Evolutionary conservation across 306 rosid genomes (phyloP).

Genomic region (Pachyrhizus erosus): DNA sequence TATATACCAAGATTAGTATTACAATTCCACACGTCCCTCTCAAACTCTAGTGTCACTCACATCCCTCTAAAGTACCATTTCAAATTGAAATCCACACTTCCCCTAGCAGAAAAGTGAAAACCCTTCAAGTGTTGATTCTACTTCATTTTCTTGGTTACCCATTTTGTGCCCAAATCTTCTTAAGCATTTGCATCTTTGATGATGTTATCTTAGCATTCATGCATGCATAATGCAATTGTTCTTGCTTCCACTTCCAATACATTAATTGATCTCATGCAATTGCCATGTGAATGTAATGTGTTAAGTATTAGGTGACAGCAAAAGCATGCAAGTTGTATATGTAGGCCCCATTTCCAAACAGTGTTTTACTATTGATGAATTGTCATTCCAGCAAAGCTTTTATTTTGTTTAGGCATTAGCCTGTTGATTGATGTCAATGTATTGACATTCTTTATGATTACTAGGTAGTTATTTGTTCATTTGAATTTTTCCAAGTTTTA

Average conservation of each 20-base stretch:
- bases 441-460: constrained; percentile 15
- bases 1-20: constrained; percentile 10
- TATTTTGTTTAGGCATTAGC: constrained; percentile 24
- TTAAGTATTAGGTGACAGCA: constrained; percentile 31
- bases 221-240: not conserved
- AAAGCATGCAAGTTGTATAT: constrained; percentile 11
- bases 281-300: constrained; percentile 23
- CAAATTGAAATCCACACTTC: constrained; percentile 7
- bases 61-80: not conserved
- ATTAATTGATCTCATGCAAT: constrained; percentile 12
- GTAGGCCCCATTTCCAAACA: constrained; percentile 38
- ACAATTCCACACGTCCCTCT: constrained; percentile 36
- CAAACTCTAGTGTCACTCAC: constrained; percentile 8
- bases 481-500: too few species aligned
- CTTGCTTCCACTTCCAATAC: constrained; percentile 16
- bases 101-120: not conserved
- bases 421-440: not conserved
- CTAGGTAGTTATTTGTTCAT: too few species aligned
- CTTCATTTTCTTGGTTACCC: constrained; percentile 35
- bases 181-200: constrained; percentile 12
- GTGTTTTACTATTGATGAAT: not conserved
- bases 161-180: constrained; percentile 25
- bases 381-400: constrained; percentile 11
- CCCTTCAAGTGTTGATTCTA: not conserved
- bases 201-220: constrained; percentile 13